A percentile compares a stretch with the other conserved stretches of the same genome.
phyloP scores from a whole-genome alignment of 1,139 yeast species.

The Taiozyma sp. region DNA sequence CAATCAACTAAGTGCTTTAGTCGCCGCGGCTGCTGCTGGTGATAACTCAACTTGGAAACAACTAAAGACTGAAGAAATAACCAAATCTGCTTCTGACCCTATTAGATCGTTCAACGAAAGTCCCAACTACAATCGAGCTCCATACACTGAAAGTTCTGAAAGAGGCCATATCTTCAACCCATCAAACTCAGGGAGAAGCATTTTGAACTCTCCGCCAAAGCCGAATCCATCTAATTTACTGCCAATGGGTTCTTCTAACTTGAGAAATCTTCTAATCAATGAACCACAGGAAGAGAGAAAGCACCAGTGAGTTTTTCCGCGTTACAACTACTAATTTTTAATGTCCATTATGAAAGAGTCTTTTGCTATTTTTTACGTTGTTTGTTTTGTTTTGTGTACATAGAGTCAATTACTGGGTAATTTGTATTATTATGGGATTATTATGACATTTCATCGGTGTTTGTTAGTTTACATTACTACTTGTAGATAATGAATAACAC shows the following conservation, averaged over 20 bases:
- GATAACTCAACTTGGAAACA: slow-evolving; percentile 1
- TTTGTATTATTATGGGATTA: not conserved
- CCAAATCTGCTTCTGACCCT: not conserved
- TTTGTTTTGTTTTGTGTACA: not conserved
- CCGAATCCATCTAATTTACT: not conserved
- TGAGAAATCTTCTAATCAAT: slow-evolving; percentile 2
- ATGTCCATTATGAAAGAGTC: slow-evolving; percentile 2
- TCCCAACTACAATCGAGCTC: slow-evolving; percentile 1
- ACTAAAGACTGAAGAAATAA: slow-evolving; percentile 1
- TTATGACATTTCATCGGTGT: not conserved
- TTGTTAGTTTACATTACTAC: not conserved
- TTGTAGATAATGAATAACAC: not conserved
- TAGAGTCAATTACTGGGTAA: not conserved
- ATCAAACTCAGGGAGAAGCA: slow-evolving; percentile 1
- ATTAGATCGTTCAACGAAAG: not conserved
- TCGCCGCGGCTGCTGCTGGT: slow-evolving; percentile 16
- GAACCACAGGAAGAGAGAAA: slow-evolving; percentile 1
- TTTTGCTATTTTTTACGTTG: slow-evolving; percentile 3
- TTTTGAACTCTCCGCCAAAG: slow-evolving; percentile 2
- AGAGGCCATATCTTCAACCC: slow-evolving; percentile 2
- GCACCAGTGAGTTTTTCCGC: not conserved
- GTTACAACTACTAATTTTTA: not conserved
- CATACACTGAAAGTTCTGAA: slow-evolving; percentile 10
- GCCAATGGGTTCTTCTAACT: slow-evolving; percentile 3
- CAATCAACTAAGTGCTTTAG: slow-evolving; percentile 16